A percentile compares a stretch with the other conserved stretches of the same genome.
phyloP scores from a whole-genome alignment of 495 filamentous ascomycete genomes.

The Neurospora sp. region DNA sequence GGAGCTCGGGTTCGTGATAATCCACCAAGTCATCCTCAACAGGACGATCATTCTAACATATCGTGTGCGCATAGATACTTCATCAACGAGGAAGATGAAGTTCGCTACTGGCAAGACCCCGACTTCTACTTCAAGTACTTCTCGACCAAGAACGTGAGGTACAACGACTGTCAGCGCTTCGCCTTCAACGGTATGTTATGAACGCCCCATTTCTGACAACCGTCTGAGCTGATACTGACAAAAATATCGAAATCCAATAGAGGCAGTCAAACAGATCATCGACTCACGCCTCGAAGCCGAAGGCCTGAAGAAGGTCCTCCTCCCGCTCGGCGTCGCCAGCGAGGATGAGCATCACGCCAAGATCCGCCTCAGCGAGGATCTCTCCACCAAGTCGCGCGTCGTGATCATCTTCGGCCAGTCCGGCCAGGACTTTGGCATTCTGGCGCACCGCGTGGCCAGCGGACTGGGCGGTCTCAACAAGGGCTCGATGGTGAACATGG shows the following conservation, averaged over 20 bases:
- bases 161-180: constrained; percentile 60
- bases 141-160: constrained; percentile 57
- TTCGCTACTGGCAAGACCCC: constrained; percentile 55
- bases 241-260: constrained; percentile 27
- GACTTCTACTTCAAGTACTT: constrained; percentile 63
- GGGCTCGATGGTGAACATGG: constrained; percentile 56
- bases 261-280: constrained; percentile 52
- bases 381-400: constrained; percentile 51
- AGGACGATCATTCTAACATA: neutral
- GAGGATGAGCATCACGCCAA: constrained; percentile 48
- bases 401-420: constrained; percentile 67
- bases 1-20: constrained; percentile 54
- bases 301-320: constrained; percentile 44
- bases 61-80: constrained; percentile 46
- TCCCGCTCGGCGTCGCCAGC: constrained; percentile 44
- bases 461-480: constrained; percentile 48
- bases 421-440: constrained; percentile 61
- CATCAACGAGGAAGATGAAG: constrained; percentile 60
- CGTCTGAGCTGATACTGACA: neutral
- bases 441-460: constrained; percentile 56
- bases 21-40: neutral
- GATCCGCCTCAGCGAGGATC: constrained; percentile 52
- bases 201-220: neutral
- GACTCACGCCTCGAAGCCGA: constrained; percentile 46
- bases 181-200: constrained; percentile 51